Conservation (phyloP, 305 asterid genomes). For the Salvia sclarea region DNA sequence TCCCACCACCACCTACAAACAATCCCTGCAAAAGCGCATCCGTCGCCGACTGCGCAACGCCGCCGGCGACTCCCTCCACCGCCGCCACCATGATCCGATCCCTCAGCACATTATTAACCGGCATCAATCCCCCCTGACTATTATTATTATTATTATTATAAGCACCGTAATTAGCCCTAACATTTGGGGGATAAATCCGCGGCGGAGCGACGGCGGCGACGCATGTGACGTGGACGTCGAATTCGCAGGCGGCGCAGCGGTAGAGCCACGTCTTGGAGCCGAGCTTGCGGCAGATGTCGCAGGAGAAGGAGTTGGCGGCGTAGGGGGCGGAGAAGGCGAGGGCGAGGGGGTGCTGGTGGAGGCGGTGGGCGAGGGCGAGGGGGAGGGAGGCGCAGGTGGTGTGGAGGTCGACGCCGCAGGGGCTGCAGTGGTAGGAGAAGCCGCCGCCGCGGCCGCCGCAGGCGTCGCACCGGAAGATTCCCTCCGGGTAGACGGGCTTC, state of each 20-base stretch:
- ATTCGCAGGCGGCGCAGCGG: constrained; percentile 51
- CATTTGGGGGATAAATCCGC: neutral
- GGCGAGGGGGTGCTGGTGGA: constrained; percentile 45
- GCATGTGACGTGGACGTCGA: constrained; percentile 48
- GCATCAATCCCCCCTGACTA: constrained; percentile 16
- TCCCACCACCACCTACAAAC: constrained; percentile 24
- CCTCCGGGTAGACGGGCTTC: constrained; percentile 47
- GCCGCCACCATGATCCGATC: constrained; percentile 30
- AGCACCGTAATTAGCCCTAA: too few species aligned
- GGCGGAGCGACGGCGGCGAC: constrained; percentile 28
- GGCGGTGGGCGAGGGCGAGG: constrained; percentile 21
- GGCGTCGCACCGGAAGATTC: constrained; percentile 52
- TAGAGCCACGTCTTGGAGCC: constrained; percentile 52
- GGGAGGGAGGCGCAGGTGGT: constrained; percentile 46
- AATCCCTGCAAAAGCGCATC: constrained; percentile 38
- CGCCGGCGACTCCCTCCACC: constrained; percentile 41
- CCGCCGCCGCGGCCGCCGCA: constrained; percentile 53
- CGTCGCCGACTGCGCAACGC: constrained; percentile 41
- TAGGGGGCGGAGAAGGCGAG: constrained; percentile 47
- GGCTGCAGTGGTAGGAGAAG: constrained; percentile 50
- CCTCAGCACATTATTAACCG: constrained; percentile 23
- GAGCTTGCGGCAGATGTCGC: constrained; percentile 46
- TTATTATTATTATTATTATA: neutral
- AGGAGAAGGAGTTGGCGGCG: constrained; percentile 36
- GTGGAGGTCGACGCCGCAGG: constrained; percentile 52